These are phyloP conservation scores for Wickerhamiella azyma DNA, from an alignment of 805 yeast genomes.

Conservation along the genomic window DNA sequence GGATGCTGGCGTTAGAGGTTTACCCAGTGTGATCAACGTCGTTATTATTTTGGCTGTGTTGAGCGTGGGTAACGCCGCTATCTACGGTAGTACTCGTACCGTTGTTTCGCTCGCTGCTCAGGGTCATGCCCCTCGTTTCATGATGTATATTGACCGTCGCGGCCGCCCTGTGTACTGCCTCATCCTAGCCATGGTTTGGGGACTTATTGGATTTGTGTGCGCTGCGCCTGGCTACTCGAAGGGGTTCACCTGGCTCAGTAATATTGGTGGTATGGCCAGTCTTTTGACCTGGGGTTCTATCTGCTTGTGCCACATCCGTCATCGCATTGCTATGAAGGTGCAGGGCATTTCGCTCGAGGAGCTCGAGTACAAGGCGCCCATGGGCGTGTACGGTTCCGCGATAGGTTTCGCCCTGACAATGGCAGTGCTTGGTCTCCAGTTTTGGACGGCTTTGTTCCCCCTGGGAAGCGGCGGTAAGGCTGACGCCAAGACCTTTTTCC, in stretches of 20 bases:
- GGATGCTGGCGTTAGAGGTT: conserved; percentile 50
- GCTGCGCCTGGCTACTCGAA: conserved; percentile 38
- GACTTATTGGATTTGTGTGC: conserved; percentile 46
- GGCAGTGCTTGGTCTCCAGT: conserved; percentile 57
- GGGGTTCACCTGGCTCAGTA: conserved; percentile 62
- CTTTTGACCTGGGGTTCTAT: conserved; percentile 70
- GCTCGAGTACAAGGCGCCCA: conserved; percentile 49
- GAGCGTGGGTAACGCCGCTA: conserved; percentile 63
- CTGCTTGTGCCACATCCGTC: conserved; percentile 53
- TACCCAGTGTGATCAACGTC: conserved; percentile 59
- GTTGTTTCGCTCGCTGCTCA: conserved; percentile 53
- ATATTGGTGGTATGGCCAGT: conserved; percentile 64
- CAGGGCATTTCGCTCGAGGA: conserved; percentile 63
- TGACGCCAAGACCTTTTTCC: conserved; percentile 33
- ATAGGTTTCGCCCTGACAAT: conserved; percentile 46
- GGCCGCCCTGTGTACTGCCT: conserved; percentile 73
- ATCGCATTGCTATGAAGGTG: conserved; percentile 43
- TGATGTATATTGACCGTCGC: conserved; percentile 56
- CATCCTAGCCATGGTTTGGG: conserved; percentile 32
- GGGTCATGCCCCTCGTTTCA: conserved; percentile 45
- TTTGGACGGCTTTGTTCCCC: conserved; percentile 74
- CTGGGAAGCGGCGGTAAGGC: conserved; percentile 32
- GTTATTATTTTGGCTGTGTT: conserved; percentile 55
- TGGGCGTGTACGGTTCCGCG: conserved; percentile 54
- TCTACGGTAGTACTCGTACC: conserved; percentile 58